Base-by-base conservation (phyloP, 495 filamentous ascomycete genomes). In the Haplographium delicatum region DNA sequence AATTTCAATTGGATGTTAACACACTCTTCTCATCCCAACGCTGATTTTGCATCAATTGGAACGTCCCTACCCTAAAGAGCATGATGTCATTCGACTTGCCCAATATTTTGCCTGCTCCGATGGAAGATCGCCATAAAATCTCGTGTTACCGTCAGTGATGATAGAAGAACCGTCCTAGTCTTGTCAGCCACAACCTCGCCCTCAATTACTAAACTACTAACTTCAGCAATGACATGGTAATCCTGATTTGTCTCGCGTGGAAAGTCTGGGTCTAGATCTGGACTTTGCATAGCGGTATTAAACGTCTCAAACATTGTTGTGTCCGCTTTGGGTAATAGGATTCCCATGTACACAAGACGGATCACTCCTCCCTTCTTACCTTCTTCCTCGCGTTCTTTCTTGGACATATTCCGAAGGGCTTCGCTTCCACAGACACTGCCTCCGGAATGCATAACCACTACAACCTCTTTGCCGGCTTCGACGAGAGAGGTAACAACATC, bases 231-330 rank as follows among this genome's bases (percentile, higher is more conserved):
- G 4, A 46, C 43, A 46, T 30, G 26, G 20, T 8, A 30, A 9
- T n/a, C 26, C 43, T 46, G 43, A 33, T 31, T 20, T 18, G 22
- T n/a, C 11, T 46, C 43, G 13, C 28, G 5, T 18, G 33, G 6
- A 46, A 46, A 46, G 19, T 46, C 24, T 9, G 43, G 43, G 33
- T 46, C 43, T 26, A 46, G 16, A 30, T 46, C 43, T 19, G 43
- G 43, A 20, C 43, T 46, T 16, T 23, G 15, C 10, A 46, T 18
- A 7, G 20, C 43, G 18, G 24, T 18, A 23, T 8, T 28, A 20
- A 46, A 46, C 40, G 40, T 44, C 22, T 44, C 11, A 4, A 22
- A 10, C 24, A 46, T 46, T 11, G 24, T 46, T 26, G 6, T 46
- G 10, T 26, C 43, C 13, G 23, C 26, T 20, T 46, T 31, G 5